A percentile compares a stretch with the other conserved stretches of the same genome.
Evolutionary conservation across 2,329 filamentous ascomycete species (phyloP).

Genomic region (Orbilia oligospora): DNA sequence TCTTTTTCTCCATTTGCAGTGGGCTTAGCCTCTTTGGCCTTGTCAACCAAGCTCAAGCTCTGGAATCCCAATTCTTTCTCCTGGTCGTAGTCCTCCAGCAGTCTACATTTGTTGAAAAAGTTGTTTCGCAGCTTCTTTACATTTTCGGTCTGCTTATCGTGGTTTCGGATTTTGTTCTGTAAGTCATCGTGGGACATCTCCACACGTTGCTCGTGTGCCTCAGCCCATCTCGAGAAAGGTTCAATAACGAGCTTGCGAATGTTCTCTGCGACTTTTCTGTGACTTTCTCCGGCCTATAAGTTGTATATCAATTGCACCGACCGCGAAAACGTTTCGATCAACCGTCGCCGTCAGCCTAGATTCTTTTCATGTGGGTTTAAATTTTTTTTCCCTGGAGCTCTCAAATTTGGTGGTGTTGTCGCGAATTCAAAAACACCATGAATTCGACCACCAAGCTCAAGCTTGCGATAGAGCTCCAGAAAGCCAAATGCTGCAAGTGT

Average conservation of each 20-base stretch:
- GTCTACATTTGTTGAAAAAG: conserved; percentile 98
- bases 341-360: conserved; percentile 25
- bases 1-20: conserved; percentile 64
- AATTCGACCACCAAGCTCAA: conserved; percentile 70
- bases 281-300: conserved; percentile 82
- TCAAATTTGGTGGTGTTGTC: conserved; percentile 36
- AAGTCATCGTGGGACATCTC: conserved; percentile 96
- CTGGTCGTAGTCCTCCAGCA: conserved; percentile 96
- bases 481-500: conserved; percentile 72
- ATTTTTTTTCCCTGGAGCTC: neutral
- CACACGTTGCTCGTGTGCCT: conserved; percentile 90
- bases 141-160: conserved; percentile 89
- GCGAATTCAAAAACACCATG: conserved; percentile 74
- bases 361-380: conserved; percentile 21
- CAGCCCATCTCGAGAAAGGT: conserved; percentile 96
- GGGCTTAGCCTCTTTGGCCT: conserved; percentile 72
- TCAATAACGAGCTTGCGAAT: conserved; percentile 96
- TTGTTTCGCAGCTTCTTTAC: conserved; percentile 94
- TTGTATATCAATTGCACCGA: conserved; percentile 27
- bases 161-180: conserved; percentile 88
- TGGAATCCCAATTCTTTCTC: conserved; percentile 99
- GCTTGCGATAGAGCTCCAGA: conserved; percentile 85
- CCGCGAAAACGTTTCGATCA: conserved; percentile 31
- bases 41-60: conserved; percentile 74
- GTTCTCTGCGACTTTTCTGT: conserved; percentile 95